Conservation (phyloP, 768 basidiomycete species). For the Tricholoma hemisulphureum region DNA sequence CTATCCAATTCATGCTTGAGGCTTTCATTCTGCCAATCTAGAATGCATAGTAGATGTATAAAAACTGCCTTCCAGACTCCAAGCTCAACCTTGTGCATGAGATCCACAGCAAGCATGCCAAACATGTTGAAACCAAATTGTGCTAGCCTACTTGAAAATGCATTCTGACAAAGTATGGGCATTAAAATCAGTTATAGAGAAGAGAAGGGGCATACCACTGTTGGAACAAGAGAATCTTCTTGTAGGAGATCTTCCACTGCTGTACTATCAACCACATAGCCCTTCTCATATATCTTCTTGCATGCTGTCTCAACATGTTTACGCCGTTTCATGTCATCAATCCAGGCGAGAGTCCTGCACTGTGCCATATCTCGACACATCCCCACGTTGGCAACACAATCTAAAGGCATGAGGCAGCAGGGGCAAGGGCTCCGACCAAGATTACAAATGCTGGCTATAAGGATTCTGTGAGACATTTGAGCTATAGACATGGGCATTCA, state of each 20-base stretch:
- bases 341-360: neutral
- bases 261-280: neutral
- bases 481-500: neutral
- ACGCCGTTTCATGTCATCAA: neutral
- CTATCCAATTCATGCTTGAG: conserved; percentile 22
- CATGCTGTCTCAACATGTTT: neutral
- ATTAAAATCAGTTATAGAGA: neutral
- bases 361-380: conserved; percentile 9
- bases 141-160: too few relatives aligned
- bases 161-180: neutral
- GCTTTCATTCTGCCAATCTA: conserved; percentile 15
- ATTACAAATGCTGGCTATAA: conserved; percentile 13
- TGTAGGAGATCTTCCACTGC: conserved; percentile 9
- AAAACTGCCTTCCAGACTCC: conserved; percentile 38
- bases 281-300: conserved; percentile 5
- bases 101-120: conserved; percentile 34
- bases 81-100: conserved; percentile 42
- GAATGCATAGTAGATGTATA: conserved; percentile 35
- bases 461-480: conserved; percentile 8
- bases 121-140: too few relatives aligned
- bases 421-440: conserved; percentile 34
- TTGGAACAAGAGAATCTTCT: conserved; percentile 12
- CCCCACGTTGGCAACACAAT: conserved; percentile 21
- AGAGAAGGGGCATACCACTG: conserved; percentile 2
- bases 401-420: conserved; percentile 26